Evolutionary conservation across 441 rosid species (phyloP).

Genomic region (Populus hybrid): DNA sequence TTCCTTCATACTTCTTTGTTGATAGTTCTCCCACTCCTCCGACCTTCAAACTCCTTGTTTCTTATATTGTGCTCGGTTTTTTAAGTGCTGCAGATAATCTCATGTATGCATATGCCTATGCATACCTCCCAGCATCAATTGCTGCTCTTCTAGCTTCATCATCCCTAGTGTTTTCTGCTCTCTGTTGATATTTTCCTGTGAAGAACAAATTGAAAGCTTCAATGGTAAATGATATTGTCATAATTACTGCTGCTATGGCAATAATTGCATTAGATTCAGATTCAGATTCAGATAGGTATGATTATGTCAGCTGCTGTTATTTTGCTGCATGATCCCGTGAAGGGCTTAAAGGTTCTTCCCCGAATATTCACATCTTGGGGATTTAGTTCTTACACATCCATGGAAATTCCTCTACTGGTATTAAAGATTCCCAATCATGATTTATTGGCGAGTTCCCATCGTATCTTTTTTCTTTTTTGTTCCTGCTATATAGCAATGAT

Average conservation of each 20-base stretch:
- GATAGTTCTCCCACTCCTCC: constrained; percentile 50
- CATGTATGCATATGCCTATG: constrained; percentile 36
- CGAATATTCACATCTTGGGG: constrained; percentile 70
- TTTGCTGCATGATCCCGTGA: constrained; percentile 72
- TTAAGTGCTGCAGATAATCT: constrained; percentile 75
- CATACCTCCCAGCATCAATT: constrained; percentile 89
- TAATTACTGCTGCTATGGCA: constrained; percentile 69
- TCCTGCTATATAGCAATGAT: too few species aligned
- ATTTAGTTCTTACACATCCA: constrained; percentile 57
- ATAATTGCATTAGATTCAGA: constrained; percentile 74
- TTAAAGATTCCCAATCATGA: constrained; percentile 24
- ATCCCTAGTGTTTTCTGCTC: constrained; percentile 66
- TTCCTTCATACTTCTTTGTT: too few species aligned
- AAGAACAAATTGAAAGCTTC: constrained; percentile 62
- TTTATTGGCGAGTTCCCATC: not conserved
- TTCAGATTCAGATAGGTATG: constrained; percentile 72
- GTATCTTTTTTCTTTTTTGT: too few species aligned
- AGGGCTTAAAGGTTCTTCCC: constrained; percentile 79
- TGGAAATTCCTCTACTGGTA: constrained; percentile 36
- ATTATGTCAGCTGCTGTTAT: constrained; percentile 58
- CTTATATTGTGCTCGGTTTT: constrained; percentile 59
- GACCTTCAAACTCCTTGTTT: constrained; percentile 42
- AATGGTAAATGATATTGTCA: constrained; percentile 61
- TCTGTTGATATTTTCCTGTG: constrained; percentile 58
- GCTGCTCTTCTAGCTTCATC: constrained; percentile 36